A percentile compares a stretch with the other conserved stretches of the same genome.
Evolutionary conservation across 148 eudicot species (phyloP).

Genomic region (Arctostaphylos glauca): DNA sequence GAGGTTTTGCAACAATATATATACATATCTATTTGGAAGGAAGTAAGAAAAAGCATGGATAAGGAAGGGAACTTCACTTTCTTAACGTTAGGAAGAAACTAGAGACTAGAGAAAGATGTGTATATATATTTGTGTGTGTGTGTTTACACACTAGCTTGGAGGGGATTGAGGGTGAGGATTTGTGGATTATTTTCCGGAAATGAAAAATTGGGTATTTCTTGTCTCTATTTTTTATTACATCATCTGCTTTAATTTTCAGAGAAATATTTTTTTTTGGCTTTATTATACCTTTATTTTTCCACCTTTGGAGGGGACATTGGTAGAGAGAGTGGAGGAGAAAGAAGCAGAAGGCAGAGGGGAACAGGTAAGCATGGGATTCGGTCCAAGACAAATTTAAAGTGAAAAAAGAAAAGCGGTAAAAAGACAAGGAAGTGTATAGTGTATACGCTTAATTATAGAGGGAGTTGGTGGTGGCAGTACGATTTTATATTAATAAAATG

Average conservation of each 20-base stretch:
- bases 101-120: background rate
- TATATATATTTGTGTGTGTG: too few relatives aligned
- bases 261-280: background rate
- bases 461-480: background rate
- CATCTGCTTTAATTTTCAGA: background rate
- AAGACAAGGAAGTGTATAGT: background rate
- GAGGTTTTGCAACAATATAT: background rate
- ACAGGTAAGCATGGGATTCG: background rate
- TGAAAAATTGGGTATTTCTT: background rate
- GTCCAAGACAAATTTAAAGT: background rate
- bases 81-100: background rate
- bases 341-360: background rate
- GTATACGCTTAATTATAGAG: background rate
- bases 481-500: background rate
- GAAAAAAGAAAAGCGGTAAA: background rate
- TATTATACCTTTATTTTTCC: background rate
- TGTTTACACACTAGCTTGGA: background rate
- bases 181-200: background rate
- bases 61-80: background rate
- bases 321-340: background rate
- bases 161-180: background rate
- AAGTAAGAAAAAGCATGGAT: background rate
- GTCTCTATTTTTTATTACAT: background rate
- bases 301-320: background rate
- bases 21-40: background rate